Conservation (phyloP, 163 green algal genomes). For the Chlorella variabilis region DNA sequence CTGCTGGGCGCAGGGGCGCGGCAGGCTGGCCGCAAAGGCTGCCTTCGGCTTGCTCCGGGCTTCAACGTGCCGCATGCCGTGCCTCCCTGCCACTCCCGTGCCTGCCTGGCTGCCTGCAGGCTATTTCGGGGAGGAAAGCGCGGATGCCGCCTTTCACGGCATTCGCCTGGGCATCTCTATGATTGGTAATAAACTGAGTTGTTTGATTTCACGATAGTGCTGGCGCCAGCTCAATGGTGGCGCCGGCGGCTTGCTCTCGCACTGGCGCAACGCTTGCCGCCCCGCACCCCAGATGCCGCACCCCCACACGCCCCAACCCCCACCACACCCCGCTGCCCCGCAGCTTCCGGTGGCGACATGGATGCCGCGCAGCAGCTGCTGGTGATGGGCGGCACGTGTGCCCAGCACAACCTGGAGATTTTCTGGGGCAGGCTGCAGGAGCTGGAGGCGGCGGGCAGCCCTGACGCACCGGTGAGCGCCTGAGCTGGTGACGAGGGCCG, state of each 20-base stretch:
- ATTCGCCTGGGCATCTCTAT: constrained; percentile 31
- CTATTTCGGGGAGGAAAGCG: constrained; percentile 23
- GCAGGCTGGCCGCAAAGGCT: no score
- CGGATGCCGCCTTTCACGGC: constrained; percentile 24
- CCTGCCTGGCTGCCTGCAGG: background rate
- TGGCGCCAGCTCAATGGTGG: no score
- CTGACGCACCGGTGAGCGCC: background rate
- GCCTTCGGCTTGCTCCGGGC: no score
- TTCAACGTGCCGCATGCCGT: no score
- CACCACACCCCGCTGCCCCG: background rate
- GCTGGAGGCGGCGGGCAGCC: constrained; percentile 15
- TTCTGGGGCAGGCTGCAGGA: constrained; percentile 26
- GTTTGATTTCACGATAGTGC: no score
- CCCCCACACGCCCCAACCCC: no score
- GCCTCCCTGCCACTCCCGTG: background rate
- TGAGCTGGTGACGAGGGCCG: no score
- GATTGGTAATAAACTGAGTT: background rate
- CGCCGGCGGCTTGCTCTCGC: no score
- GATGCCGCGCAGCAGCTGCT: constrained; percentile 23
- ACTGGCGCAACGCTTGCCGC: no score
- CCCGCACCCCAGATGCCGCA: no score
- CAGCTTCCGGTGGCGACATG: constrained; percentile 8
- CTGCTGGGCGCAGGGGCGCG: no score
- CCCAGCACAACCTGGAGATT: constrained; percentile 25
- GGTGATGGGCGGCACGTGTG: background rate